phyloP scores from a whole-genome alignment of 129 eudicot species.

The Rutidosis leptorrhynchoides region DNA sequence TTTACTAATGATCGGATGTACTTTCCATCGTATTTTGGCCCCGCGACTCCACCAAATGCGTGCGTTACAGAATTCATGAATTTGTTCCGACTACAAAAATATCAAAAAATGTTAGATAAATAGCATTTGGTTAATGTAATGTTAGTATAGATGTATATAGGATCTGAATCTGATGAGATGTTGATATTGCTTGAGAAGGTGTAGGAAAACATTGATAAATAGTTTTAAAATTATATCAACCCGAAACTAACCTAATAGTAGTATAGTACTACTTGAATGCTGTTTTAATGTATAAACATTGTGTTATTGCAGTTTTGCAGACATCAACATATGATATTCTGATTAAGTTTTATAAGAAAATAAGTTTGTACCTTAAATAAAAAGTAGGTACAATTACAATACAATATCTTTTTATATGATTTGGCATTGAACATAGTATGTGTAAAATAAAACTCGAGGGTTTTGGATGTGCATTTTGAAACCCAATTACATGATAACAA shows the following conservation, averaged over 20 bases:
- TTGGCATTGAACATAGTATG: background rate
- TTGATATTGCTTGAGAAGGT: background rate
- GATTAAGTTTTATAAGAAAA: background rate
- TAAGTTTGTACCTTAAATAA: too few relatives aligned
- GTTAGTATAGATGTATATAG: background rate
- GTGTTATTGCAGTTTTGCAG: background rate
- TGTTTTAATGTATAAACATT: background rate
- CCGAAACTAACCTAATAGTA: background rate
- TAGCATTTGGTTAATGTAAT: background rate
- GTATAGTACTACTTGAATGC: background rate
- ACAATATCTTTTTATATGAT: too few relatives aligned
- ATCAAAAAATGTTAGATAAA: background rate
- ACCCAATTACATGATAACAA: background rate
- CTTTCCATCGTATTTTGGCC: constrained; percentile 59
- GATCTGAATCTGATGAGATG: background rate
- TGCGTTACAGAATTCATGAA: constrained; percentile 23
- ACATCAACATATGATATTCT: background rate
- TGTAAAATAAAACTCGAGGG: constrained; percentile 12
- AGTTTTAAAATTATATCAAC: too few relatives aligned
- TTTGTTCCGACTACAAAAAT: constrained; percentile 33
- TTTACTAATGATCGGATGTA: constrained; percentile 34
- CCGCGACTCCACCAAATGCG: constrained; percentile 20
- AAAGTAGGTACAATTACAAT: too few relatives aligned
- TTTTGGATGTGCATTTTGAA: constrained; percentile 23
- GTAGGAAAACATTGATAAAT: too few relatives aligned